phyloP scores from a whole-genome alignment of 306 rosid genomes.

The Rubus parviflorus region DNA sequence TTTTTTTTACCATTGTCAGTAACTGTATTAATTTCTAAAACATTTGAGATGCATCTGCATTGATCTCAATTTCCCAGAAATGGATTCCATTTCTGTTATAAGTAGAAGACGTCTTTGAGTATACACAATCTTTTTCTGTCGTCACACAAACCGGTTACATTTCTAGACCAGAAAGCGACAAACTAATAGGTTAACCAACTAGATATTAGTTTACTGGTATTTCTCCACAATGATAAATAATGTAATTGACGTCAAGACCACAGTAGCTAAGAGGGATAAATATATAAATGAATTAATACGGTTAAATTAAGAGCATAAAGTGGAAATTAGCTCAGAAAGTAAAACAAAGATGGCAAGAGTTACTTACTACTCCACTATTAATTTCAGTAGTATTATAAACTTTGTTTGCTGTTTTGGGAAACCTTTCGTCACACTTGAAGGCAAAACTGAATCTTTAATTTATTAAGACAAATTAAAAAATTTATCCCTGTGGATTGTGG shows the following conservation, averaged over 20 bases:
- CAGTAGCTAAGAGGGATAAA: background rate
- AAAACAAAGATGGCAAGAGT: background rate
- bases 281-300: background rate
- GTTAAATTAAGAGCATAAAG: background rate
- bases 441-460: slow-evolving; percentile 29
- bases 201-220: background rate
- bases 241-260: background rate
- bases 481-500: slow-evolving; percentile 6
- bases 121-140: background rate
- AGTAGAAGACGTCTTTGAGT: background rate
- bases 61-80: background rate
- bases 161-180: background rate
- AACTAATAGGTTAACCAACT: background rate
- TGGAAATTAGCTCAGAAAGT: background rate
- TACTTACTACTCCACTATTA: background rate
- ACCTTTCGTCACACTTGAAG: slow-evolving; percentile 12
- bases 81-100: background rate
- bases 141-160: background rate
- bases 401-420: slow-evolving; percentile 22
- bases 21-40: background rate
- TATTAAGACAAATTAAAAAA: slow-evolving; percentile 29
- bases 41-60: slow-evolving; percentile 1
- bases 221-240: background rate
- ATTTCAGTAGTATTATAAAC: background rate
- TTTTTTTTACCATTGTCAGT: background rate